Percentiles rank a stretch among this genome's conserved stretches.
These are phyloP conservation scores for Trametes maxima DNA, from an alignment of 768 basidiomycete genomes.

Conservation along the genomic window DNA sequence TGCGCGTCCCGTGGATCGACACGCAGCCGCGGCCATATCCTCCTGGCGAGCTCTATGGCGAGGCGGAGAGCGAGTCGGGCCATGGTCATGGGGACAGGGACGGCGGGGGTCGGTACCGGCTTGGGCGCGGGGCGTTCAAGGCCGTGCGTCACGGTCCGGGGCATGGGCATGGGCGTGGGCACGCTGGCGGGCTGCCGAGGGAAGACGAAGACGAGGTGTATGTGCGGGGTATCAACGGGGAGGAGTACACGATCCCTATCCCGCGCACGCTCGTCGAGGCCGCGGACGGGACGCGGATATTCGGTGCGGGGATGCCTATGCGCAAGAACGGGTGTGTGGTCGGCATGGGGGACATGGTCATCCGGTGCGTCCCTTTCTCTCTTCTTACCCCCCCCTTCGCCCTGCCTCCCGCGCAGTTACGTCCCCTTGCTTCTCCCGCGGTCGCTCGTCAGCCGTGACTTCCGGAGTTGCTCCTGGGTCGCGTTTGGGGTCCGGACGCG, in stretches of 20 bases:
- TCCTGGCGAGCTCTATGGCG: not conserved
- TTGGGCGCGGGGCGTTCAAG: conserved; percentile 2
- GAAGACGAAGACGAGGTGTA: conserved; percentile 50
- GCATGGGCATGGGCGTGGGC: conserved; percentile 5
- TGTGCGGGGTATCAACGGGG: conserved; percentile 61
- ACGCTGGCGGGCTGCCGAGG: not conserved
- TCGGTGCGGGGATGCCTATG: conserved; percentile 72
- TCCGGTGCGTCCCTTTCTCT: conserved; percentile 49
- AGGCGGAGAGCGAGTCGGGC: not conserved
- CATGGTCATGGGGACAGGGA: not conserved
- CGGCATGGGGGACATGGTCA: conserved; percentile 63
- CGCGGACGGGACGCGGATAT: conserved; percentile 52
- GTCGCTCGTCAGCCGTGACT: not conserved
- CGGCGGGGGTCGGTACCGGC: conserved; percentile 2
- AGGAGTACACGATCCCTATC: conserved; percentile 51
- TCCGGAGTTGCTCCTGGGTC: not conserved
- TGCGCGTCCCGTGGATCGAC: conserved; percentile 60
- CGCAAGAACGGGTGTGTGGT: conserved; percentile 51
- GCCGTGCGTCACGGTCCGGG: not conserved
- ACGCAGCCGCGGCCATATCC: conserved; percentile 24
- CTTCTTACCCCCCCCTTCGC: not conserved
- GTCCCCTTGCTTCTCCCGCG: conserved; percentile 5
- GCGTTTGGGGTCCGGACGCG: not conserved
- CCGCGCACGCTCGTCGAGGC: conserved; percentile 55
- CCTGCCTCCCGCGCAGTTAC: not conserved